Evolutionary conservation across 2,329 filamentous ascomycete genomes (phyloP), one percentile per base, ranked within the genome.

Genomic region (Cladosporium velox): DNA sequence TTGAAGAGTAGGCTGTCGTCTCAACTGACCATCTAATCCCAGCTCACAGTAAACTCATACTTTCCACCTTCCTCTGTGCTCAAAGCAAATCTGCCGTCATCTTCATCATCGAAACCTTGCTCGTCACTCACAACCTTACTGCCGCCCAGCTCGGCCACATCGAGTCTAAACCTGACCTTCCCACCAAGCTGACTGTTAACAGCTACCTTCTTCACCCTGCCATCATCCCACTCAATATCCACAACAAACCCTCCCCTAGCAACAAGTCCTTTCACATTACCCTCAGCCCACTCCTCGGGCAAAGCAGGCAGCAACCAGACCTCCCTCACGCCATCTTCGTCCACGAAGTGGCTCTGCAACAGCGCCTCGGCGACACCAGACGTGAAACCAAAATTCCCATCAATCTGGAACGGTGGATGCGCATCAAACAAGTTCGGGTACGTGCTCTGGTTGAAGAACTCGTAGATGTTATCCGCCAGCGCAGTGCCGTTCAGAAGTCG

Each of bases 321-420:
- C 61, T 64, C 61, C 35, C 61, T 41, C 21, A 30, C 35, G 10
- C 61, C 61, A 57, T 64, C 61, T 6, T 24, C 61, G 10, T 54
- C 32, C 4, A 64, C 38, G 35, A 64, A 57, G 18, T 64, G 61
- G 11, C 61, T 64, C n/a, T 64, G 61, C 51, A 64, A 7, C 26
- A 64, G 8, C 2, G 51, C 61, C 51, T 64, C 61, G 11, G 49
- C 61, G 7, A 64, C 77, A 0, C 82, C 83, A 0, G 83, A 85
- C 2, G 77, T 78, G 26, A 81, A 73, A 1, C 85, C 85, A 67
- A 85, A 87, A 70, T 87, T 87, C 7, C 85, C 86, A 71, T 87
- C 85, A 65, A 87, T 86, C 75, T 87, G 85, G 68, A 87, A 87
- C 1, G 85, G 84, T 57, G 75, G 73, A 6, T 78, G 5, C 79